Evolutionary conservation across 75 land plant species (phyloP), one percentile per base, ranked within the genome.

Genomic region (Azolla pinnata): DNA sequence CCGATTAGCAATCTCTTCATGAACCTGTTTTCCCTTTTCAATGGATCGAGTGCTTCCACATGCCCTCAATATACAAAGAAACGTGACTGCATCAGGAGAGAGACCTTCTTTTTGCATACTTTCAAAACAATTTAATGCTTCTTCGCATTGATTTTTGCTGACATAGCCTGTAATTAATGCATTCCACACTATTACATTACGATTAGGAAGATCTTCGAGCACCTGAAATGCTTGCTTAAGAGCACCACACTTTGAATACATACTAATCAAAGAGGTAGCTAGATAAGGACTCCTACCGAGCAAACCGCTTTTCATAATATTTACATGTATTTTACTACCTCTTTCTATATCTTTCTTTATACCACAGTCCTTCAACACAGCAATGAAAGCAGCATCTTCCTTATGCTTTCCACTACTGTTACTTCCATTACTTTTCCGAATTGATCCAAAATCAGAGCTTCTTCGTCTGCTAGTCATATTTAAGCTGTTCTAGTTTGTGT

Each of bases 101-200:
- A 64, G 49, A n/a, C 71, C 65, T 34, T 53, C 58, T 35, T 63
- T 64, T 49, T 77, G 63, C 86, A 86, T 86, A 33, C 60, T 55
- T 14, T 56, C 32, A 42, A 83, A 80, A 19, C 62, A 18, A 1
- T 14, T 23, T 16, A 86, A 25, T 23, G 83, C 86, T 30, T 72
- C 51, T 2, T 70, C 68, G 62, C 44, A 19, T 49, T 58, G 64
- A 18, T 73, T 75, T 60, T 64, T 79, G 17, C 80, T 81, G 9
- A 70, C 61, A 53, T 69, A 70, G 0, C 81, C 83, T 33, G 78
- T 62, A 19, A 83, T 67, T 81, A 86, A 77, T 0, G 81, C 67
- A 71, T 80, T 86, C 90, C 90, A 86, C 3, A 81, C 77, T 23
- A 81, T 56, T 1, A 48, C 56, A 33, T 52, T 46, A 34, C 31